Evolutionary conservation across 2,329 filamentous ascomycete genomes (phyloP).

Genomic region (Colletotrichum eremochloae): DNA sequence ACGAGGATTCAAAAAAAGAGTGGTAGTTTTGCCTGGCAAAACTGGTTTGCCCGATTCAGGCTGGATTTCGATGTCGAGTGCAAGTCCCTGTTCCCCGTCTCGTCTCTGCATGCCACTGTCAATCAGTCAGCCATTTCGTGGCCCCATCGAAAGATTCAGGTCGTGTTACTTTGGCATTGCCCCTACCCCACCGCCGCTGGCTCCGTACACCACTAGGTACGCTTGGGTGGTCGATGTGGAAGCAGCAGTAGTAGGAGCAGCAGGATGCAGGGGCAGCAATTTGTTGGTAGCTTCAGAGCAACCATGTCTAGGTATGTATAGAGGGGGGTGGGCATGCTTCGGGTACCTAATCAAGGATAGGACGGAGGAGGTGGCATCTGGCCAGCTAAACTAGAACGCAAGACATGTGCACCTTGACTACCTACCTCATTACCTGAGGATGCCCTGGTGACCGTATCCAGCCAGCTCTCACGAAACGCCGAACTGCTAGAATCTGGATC

Average conservation of each 20-base stretch:
- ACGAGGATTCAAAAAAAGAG: neutral
- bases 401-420: neutral
- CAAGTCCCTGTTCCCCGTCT: conserved; percentile 1
- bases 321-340: neutral
- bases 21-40: neutral
- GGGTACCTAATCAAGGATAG: neutral
- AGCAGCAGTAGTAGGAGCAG: conserved; percentile 7
- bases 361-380: neutral
- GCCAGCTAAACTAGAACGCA: neutral
- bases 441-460: conserved; percentile 6
- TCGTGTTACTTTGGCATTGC: conserved; percentile 29
- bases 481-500: conserved; percentile 3
- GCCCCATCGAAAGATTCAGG: conserved; percentile 37
- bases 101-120: conserved; percentile 13
- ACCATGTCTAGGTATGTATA: neutral
- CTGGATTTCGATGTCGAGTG: conserved; percentile 10
- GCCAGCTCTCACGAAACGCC: neutral
- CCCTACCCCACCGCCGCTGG: conserved; percentile 41
- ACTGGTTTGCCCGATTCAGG: neutral
- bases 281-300: neutral
- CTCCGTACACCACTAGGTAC: neutral
- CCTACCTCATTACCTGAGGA: neutral
- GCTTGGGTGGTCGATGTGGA: conserved; percentile 15
- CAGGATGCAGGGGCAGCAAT: neutral
- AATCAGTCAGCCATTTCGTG: conserved; percentile 7